Percentiles rank a stretch among this genome's conserved stretches.
These are phyloP conservation scores for slime mould (Dictyostelium discoideum) DNA, from an alignment of 78 protist genomes.

Conservation along the genomic window DNA sequence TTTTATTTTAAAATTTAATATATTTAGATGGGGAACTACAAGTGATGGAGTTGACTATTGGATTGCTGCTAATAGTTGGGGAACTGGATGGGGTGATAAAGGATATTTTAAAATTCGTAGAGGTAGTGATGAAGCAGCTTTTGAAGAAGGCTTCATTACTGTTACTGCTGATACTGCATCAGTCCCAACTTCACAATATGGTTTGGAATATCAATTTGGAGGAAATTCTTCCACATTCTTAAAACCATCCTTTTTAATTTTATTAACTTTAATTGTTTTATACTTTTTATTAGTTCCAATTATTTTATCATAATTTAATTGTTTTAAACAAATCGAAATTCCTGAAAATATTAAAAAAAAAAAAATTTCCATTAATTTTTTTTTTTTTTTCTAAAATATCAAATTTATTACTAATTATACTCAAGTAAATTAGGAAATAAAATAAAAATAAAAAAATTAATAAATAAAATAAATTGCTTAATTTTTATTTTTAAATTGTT, in stretches of 20 bases:
- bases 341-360: background rate
- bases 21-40: slow-evolving; percentile 28
- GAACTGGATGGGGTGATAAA: slow-evolving; percentile 38
- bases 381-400: too few species aligned
- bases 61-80: slow-evolving; percentile 64
- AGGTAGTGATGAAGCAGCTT: background rate
- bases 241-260: background rate
- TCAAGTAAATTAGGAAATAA: too few species aligned
- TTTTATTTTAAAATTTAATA: background rate
- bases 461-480: too few species aligned
- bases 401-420: too few species aligned
- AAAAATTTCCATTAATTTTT: background rate
- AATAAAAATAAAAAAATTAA: too few species aligned
- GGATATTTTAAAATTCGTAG: slow-evolving; percentile 27
- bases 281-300: slow-evolving; percentile 7
- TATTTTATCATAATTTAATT: background rate
- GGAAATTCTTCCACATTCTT: background rate
- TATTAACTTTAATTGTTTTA: background rate
- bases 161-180: background rate
- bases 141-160: slow-evolving; percentile 23
- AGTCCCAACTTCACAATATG: background rate
- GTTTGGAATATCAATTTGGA: background rate
- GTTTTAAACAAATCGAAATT: background rate
- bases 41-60: slow-evolving; percentile 13
- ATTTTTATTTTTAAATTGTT: too few species aligned